Base-by-base conservation (phyloP, 805 yeast species). In the Candida quercuum region DNA sequence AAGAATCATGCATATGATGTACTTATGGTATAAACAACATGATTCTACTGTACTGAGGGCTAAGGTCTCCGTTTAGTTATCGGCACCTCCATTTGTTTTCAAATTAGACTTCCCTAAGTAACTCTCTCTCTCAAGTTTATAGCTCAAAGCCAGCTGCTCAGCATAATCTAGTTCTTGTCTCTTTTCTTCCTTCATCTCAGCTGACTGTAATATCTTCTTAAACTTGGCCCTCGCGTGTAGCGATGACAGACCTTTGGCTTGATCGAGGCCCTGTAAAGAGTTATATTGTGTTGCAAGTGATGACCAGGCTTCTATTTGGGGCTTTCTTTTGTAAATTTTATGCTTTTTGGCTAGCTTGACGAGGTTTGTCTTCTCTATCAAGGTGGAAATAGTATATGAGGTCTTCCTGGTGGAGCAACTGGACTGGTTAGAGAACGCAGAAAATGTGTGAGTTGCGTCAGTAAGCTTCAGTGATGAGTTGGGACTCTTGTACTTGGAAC, bases 141-240 rank as follows among this genome's bases (percentile, higher is more conserved):
- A 14, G 28, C 15, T 26, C 8, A 26, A 14, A 13, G 15, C 24
- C 17, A 26, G 16, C 5, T 28, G 33, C 5, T 33, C 18, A 8
- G 14, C 14, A 32, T 37, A 37, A 9, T 22, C 23, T 19, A 38
- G 15, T 9, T 30, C 37, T 3, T 25, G 5, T 7, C 10, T 10
- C 18, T 35, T 35, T 28, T 36, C 34, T 13, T 22, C 20, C 27
- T 39, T 39, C 19, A n/a, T 15, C 8, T 36, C 28, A 14, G 39
- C 42, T 11, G 23, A 7, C 7, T 22, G 4, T 12, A 36, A 6
- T 9, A 39, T 24, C 30, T 36, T 32, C n/a, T 28, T 35, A 5
- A 32, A 29, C 10, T 32, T 39, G 4, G 23, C 16, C 20, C 27
- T 30, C 9, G 40, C 40, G 27, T 33, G 41, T 15, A 37, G 38